Base-by-base conservation (phyloP, 768 basidiomycete species). In the Kwoniella newhampshirensis region DNA sequence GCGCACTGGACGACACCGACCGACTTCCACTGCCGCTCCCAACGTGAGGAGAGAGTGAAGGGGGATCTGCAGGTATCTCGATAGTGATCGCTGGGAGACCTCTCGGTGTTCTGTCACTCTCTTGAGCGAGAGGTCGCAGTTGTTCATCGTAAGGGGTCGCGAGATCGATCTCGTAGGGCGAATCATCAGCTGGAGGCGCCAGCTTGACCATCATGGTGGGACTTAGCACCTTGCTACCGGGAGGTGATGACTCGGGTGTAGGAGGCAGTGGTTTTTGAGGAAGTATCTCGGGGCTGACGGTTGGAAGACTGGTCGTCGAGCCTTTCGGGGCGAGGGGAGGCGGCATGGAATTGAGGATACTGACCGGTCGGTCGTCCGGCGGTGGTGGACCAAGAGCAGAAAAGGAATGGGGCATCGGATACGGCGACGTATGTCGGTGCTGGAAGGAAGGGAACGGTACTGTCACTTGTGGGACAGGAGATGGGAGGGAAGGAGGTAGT, bases 401-500 rank as follows among this genome's bases (percentile, higher is more conserved):
- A 57, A 72, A 69, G 1, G 67, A 65, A 11, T 70, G 68, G 0
- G 60, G 49, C 51, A 62, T 56, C 20, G 67, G 65, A 37, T 59
- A 67, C 6, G 68, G 67, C 4, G 70, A 67, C 4, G 67, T 58
- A 52, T 72, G 70, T 13, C 68, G 65, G 53, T 69, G 68, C 25
- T 62, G 67, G 46, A 69, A 69, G 21, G 53, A 28, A 2, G 67
- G 70, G 35, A 69, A 67, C 40, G 64, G 67, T 9, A 63, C 47
- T 3, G 54, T 35, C 15, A 41, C 20, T 13, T 42, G 32, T 8
- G 59, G 32, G 2, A 46, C 50, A 30, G 54, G 51, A n/a, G 55
- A 55, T n/a, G 54, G 30, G 30, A 28, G 42, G 53, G 62, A 30
- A 2, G 51, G 60, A 4, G 68, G 63, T 40, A 66, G 35, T 39